These are phyloP conservation scores for Camellia granthamiana DNA, from an alignment of 148 eudicot species.

Conservation along the genomic window DNA sequence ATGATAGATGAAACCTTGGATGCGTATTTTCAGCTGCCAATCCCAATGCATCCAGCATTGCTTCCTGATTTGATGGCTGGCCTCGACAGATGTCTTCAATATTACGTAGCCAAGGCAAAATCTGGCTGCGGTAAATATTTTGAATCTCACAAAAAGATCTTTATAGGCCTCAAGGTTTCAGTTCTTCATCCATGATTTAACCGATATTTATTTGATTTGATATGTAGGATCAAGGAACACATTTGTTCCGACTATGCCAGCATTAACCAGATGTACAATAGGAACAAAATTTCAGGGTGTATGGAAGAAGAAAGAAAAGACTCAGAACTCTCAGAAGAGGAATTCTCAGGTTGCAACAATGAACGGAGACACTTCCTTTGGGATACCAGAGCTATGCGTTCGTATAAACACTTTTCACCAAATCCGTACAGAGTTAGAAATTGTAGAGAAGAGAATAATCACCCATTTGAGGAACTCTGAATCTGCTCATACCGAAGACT, in stretches of 20 bases:
- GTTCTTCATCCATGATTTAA: background rate
- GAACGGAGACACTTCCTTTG: conserved; percentile 49
- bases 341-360: conserved; percentile 66
- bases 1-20: conserved; percentile 78
- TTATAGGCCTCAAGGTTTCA: background rate
- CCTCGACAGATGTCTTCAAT: conserved; percentile 87
- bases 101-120: conserved; percentile 73
- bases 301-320: conserved; percentile 84
- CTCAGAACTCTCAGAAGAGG: conserved; percentile 51
- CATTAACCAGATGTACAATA: conserved; percentile 77
- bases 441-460: conserved; percentile 70
- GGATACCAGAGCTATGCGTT: conserved; percentile 65
- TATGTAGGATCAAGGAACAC: conserved; percentile 77
- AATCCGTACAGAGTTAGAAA: conserved; percentile 57
- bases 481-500: conserved; percentile 70
- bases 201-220: conserved; percentile 10
- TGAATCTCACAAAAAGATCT: background rate
- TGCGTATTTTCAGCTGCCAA: conserved; percentile 86
- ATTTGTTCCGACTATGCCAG: conserved; percentile 85
- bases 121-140: conserved; percentile 80
- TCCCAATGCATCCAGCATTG: conserved; percentile 86
- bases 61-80: conserved; percentile 87
- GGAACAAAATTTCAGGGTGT: conserved; percentile 65
- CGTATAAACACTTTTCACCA: conserved; percentile 71
- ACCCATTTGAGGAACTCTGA: conserved; percentile 79